These are phyloP conservation scores for Boletus speciosus DNA, from an alignment of 768 basidiomycete species.

Conservation along the genomic window DNA sequence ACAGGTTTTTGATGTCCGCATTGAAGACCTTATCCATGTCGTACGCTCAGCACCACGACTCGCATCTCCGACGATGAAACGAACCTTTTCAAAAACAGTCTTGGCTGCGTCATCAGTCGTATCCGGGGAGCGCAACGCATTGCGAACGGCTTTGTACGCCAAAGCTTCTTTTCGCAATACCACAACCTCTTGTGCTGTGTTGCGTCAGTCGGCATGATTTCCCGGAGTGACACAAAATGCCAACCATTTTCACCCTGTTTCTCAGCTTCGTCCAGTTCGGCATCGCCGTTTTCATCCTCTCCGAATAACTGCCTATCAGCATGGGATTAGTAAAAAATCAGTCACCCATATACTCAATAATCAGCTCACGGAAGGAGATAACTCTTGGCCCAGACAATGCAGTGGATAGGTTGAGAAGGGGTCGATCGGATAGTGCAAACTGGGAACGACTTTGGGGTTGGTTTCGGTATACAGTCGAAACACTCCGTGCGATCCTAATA, in stretches of 20 bases:
- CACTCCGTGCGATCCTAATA: conserved; percentile 84
- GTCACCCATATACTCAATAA: background rate
- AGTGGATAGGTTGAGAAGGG: conserved; percentile 95
- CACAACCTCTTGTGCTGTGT: conserved; percentile 82
- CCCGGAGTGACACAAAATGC: conserved; percentile 11
- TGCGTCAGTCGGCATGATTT: background rate
- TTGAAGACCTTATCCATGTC: conserved; percentile 68
- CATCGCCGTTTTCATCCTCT: conserved; percentile 78
- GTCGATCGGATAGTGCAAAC: conserved; percentile 98
- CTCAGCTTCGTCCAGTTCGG: conserved; percentile 89
- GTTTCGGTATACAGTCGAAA: conserved; percentile 94
- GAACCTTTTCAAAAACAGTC: conserved; percentile 81
- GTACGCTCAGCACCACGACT: background rate
- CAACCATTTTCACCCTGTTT: conserved; percentile 91
- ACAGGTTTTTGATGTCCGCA: conserved; percentile 79
- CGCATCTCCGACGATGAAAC: background rate
- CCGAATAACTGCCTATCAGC: conserved; percentile 82
- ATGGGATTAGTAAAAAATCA: background rate
- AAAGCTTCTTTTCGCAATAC: conserved; percentile 84
- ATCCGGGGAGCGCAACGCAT: conserved; percentile 50
- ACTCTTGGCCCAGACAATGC: conserved; percentile 98
- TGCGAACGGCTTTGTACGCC: conserved; percentile 81
- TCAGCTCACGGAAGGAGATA: conserved; percentile 83
- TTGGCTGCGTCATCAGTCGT: conserved; percentile 52
- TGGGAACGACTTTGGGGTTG: conserved; percentile 90